A percentile compares a stretch with the other conserved stretches of the same genome.
phyloP scores from a whole-genome alignment of 75 land plant genomes.

The Gnetum montanum region DNA sequence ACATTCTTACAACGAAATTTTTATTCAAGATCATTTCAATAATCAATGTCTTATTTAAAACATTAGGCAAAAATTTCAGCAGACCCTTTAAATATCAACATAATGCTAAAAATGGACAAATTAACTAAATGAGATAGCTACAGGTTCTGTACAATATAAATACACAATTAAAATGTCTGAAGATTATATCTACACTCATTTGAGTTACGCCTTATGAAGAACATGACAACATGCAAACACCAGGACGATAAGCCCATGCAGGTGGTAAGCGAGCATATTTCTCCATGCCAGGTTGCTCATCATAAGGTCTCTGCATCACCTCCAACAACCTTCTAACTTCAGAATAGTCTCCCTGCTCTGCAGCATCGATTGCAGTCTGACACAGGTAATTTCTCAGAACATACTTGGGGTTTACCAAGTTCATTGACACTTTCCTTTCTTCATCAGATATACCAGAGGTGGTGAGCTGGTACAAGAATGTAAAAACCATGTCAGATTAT shows the following conservation, averaged over 20 bases:
- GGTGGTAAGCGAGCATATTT: slow-evolving; percentile 95
- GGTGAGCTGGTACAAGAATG: slow-evolving; percentile 41
- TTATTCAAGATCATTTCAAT: no score
- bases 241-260: slow-evolving; percentile 98
- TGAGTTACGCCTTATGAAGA: slow-evolving; percentile 41
- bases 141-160: no score
- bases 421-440: slow-evolving; percentile 67
- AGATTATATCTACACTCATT: no score
- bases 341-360: slow-evolving; percentile 79
- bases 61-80: no score
- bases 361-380: slow-evolving; percentile 91
- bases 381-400: slow-evolving; percentile 85
- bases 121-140: no score
- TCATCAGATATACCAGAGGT: slow-evolving; percentile 69
- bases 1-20: no score
- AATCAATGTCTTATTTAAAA: no score
- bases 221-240: slow-evolving; percentile 99
- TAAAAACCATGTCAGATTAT: background rate
- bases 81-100: no score
- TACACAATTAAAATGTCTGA: no score
- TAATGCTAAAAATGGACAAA: no score
- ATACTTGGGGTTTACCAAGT: slow-evolving; percentile 84
- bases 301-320: slow-evolving; percentile 86
- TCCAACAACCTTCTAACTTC: slow-evolving; percentile 66
- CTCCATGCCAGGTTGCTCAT: slow-evolving; percentile 92